These are phyloP conservation scores for Ensete ventricosum DNA, from an alignment of 176 grass and related monocot species.

Conservation along the genomic window DNA sequence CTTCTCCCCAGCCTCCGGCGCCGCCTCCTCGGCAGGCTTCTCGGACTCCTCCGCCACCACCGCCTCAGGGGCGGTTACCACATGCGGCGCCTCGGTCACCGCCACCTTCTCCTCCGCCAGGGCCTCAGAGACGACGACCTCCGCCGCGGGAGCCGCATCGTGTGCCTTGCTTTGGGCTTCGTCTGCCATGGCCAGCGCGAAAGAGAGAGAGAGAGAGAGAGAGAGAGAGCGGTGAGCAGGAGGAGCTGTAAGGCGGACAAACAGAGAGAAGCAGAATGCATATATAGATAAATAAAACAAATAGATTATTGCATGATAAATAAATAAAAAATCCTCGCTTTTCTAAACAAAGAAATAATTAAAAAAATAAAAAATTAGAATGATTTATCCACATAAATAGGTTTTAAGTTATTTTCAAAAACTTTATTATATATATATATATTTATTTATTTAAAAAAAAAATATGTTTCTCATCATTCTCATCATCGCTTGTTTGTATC, in stretches of 20 bases:
- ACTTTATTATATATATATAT: no score
- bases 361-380: no score
- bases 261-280: neutral
- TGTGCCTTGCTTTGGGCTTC: constrained; percentile 4
- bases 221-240: neutral
- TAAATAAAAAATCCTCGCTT: no score
- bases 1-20: constrained; percentile 70
- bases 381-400: no score
- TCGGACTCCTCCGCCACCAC: neutral
- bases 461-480: no score
- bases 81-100: constrained; percentile 19
- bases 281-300: constrained; percentile 1
- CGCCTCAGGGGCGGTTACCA: neutral
- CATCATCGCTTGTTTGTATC: no score
- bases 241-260: neutral
- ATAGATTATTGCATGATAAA: no score
- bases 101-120: constrained; percentile 24
- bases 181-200: neutral
- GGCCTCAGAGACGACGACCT: constrained; percentile 10
- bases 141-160: neutral
- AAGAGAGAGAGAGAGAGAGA: constrained; percentile 3
- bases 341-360: no score
- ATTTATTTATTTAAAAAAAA: no score
- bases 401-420: no score
- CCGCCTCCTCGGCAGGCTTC: neutral